Conservation (phyloP, 352 stramenopile species). For the Globisporangium lucens region DNA sequence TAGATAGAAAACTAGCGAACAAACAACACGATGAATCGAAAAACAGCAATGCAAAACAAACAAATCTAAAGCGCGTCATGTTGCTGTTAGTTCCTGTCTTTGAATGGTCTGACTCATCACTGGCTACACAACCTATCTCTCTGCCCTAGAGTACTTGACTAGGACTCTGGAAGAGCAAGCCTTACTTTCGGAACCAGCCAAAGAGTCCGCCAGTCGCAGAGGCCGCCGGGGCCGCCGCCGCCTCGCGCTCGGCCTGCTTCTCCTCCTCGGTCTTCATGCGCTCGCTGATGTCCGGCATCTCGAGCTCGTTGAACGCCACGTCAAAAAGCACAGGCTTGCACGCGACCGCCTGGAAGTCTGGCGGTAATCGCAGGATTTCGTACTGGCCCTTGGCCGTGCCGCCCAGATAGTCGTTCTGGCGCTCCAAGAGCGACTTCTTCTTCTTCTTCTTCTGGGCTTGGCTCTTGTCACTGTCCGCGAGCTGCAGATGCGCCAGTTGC, state of each 20-base stretch:
- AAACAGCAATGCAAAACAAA: slow-evolving; percentile 1
- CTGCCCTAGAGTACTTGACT: not conserved
- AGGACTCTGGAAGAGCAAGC: not conserved
- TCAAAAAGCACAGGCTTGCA: slow-evolving; percentile 85
- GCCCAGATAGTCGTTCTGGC: slow-evolving; percentile 51
- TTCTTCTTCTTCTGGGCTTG: slow-evolving; percentile 18
- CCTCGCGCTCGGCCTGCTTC: slow-evolving; percentile 51
- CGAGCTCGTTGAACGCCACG: slow-evolving; percentile 78
- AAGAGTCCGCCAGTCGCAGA: slow-evolving; percentile 45
- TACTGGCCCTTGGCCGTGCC: slow-evolving; percentile 47
- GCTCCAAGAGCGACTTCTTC: slow-evolving; percentile 43
- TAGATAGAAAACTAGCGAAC: not conserved
- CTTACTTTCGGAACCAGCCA: slow-evolving; percentile 79
- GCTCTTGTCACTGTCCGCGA: slow-evolving; percentile 23
- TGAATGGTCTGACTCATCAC: not conserved
- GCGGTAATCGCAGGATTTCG: slow-evolving; percentile 65
- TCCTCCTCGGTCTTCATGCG: slow-evolving; percentile 76
- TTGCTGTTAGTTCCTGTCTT: not conserved
- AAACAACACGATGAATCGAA: not conserved
- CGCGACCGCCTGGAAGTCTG: slow-evolving; percentile 57
- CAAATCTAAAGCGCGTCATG: slow-evolving; percentile 9
- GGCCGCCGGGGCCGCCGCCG: slow-evolving; percentile 28
- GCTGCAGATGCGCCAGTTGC: slow-evolving; percentile 59
- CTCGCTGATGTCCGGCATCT: slow-evolving; percentile 72
- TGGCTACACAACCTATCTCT: not conserved